phyloP scores from a whole-genome alignment of 176 grass and related monocot species.

The Chloris gayana region DNA sequence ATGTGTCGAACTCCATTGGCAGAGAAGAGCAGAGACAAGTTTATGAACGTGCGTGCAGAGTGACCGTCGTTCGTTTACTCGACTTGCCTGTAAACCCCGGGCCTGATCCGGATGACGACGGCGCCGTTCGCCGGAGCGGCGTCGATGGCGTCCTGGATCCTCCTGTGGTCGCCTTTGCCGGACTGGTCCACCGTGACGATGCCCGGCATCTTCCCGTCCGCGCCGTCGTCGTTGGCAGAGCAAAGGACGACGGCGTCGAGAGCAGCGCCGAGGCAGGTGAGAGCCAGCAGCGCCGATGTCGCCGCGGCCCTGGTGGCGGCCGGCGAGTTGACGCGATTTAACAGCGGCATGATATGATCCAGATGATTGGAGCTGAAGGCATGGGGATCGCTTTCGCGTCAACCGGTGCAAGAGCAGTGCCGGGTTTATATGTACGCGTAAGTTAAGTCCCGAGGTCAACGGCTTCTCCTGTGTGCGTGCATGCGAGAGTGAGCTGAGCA shows the following conservation, averaged over 20 bases:
- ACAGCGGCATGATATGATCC: not conserved
- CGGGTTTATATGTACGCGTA: not conserved
- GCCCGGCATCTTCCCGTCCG: slow-evolving; percentile 37
- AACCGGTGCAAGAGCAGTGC: slow-evolving; percentile 9
- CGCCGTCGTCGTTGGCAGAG: no score
- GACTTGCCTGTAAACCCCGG: slow-evolving; percentile 70
- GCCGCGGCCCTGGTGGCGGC: slow-evolving; percentile 23
- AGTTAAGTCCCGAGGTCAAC: slow-evolving; percentile 22
- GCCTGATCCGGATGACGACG: slow-evolving; percentile 57
- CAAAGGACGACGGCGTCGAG: not conserved
- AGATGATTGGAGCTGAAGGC: slow-evolving; percentile 39
- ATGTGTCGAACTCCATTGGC: not conserved
- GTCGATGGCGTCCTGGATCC: slow-evolving; percentile 82
- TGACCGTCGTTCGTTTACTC: not conserved
- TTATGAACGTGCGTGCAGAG: not conserved
- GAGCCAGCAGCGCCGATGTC: not conserved
- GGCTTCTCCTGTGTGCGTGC: no score
- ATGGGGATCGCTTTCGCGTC: slow-evolving; percentile 11
- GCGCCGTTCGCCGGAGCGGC: slow-evolving; percentile 58
- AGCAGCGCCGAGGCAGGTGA: not conserved
- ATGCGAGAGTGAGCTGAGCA: no score
- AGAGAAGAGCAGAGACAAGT: not conserved
- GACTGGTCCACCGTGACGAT: slow-evolving; percentile 71
- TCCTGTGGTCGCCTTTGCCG: slow-evolving; percentile 64
- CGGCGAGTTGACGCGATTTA: slow-evolving; percentile 30